phyloP scores from a whole-genome alignment of 306 rosid species.

The Senna siamea region DNA sequence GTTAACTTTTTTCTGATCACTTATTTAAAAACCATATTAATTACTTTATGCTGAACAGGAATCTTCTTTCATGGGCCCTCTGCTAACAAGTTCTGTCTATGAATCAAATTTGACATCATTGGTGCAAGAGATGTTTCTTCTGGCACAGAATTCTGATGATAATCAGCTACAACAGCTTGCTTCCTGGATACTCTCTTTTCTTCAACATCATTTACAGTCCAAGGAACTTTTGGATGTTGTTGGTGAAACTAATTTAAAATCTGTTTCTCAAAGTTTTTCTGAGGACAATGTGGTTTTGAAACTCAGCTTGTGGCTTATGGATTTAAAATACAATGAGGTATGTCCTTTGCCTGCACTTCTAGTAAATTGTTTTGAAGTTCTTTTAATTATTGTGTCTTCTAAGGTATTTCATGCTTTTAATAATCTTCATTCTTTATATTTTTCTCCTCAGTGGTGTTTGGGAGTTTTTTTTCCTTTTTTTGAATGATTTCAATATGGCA shows the following conservation, averaged over 20 bases:
- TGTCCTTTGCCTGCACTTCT: conserved; percentile 38
- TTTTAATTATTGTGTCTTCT: conserved; percentile 4
- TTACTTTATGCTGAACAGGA: conserved; percentile 54
- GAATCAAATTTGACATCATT: conserved; percentile 73
- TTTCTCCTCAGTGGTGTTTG: background rate
- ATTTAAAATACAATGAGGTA: conserved; percentile 66
- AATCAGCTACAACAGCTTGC: conserved; percentile 80
- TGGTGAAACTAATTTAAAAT: conserved; percentile 49
- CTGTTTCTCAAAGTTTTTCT: conserved; percentile 64
- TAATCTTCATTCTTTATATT: background rate
- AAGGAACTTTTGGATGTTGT: conserved; percentile 54
- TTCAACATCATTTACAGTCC: conserved; percentile 69
- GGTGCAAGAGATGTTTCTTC: conserved; percentile 92
- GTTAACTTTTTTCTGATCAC: conserved; percentile 6
- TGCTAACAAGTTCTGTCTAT: conserved; percentile 61
- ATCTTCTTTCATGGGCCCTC: conserved; percentile 63
- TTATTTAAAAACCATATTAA: conserved; percentile 26
- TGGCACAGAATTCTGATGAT: conserved; percentile 84
- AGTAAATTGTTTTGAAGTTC: conserved; percentile 22
- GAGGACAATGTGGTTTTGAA: conserved; percentile 72
- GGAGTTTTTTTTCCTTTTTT: background rate
- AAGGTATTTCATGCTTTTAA: background rate
- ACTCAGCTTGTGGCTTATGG: conserved; percentile 73
- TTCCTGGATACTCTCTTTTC: conserved; percentile 84
- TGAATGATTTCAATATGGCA: background rate